Evolutionary conservation across 805 yeast species (phyloP), one percentile per base, ranked within the genome.

Genomic region (Zygotorulaspora chibaensis): DNA sequence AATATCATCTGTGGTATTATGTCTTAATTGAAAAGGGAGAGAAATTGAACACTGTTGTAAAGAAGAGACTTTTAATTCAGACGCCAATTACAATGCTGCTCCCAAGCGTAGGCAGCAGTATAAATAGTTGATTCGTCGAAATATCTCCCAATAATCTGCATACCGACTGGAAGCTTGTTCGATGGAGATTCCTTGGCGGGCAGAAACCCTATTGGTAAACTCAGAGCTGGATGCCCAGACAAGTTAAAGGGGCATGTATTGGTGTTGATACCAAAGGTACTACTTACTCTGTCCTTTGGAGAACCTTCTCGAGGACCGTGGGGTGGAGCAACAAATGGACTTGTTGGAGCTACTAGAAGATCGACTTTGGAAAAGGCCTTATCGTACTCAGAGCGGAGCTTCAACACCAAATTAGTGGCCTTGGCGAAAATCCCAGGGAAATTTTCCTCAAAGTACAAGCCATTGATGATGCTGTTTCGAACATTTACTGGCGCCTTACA

Each of bases 181-280:
- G 57, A 59, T n/a, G 62, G 61, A 25, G 63, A 64, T 34, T 66
- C 70, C 5, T 47, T 16, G 8, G 63, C 53, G 10, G 63, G 59
- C 40, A 68, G 50, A 46, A 63, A 53, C 3, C 70, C 69, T 29
- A 62, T 53, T 2, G 72, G 71, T 17, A 68, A 50, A 35, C 60
- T 63, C 51, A 68, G 34, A 2, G 70, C 69, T 16, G 72, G 72
- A 47, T 68, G 70, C 9, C 72, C 72, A 16, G 68, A 63, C 42
- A 61, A 58, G 47, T 68, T 60, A 55, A 68, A 67, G 23, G 65
- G 63, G 30, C 65, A 61, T 3, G 72, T 66, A 51, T 68, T 68
- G 17, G 65, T 63, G 46, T 64, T 66, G 31, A 67, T 47, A 12
- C 72, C 72, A 35, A 61, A 50, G n/a, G 61, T 61, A 27, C 59